Percentiles rank a stretch among this genome's conserved stretches.
phyloP scores from a whole-genome alignment of 768 basidiomycete genomes.

The Rhodosporidiobolus sp. region DNA sequence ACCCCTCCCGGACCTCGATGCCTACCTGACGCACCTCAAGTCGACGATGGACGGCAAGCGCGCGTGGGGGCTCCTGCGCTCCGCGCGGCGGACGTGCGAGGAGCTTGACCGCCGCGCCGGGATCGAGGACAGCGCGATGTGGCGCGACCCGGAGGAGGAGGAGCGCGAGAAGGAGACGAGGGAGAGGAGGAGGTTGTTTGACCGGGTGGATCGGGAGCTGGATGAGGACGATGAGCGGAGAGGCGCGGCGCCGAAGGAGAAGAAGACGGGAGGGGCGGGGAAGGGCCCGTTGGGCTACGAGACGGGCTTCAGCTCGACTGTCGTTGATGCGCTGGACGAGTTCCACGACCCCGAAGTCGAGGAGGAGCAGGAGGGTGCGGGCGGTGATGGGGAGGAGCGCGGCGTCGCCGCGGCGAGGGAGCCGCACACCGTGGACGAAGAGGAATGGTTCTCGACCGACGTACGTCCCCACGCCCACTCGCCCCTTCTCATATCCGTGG shows the following conservation, averaged over 20 bases:
- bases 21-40: constrained; percentile 34
- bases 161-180: constrained; percentile 14
- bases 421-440: constrained; percentile 7
- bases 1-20: constrained; percentile 16
- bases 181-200: constrained; percentile 19
- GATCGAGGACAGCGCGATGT: constrained; percentile 32
- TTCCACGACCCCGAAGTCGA: constrained; percentile 4
- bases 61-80: constrained; percentile 34
- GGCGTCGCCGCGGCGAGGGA: background rate
- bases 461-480: constrained; percentile 7
- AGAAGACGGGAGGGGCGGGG: background rate
- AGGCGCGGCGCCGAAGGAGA: background rate
- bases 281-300: constrained; percentile 26
- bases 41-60: constrained; percentile 23
- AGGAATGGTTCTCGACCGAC: constrained; percentile 35
- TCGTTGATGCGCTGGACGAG: constrained; percentile 15
- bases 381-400: background rate
- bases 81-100: constrained; percentile 34
- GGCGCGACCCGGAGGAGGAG: constrained; percentile 41
- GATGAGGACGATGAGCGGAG: constrained; percentile 14
- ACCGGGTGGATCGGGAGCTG: constrained; percentile 29
- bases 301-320: constrained; percentile 15
- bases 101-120: constrained; percentile 40
- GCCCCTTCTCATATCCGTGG: too few relatives aligned
- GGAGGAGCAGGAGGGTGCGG: background rate